Base-by-base conservation (phyloP, 768 basidiomycete species). In the Mycena vitilis region DNA sequence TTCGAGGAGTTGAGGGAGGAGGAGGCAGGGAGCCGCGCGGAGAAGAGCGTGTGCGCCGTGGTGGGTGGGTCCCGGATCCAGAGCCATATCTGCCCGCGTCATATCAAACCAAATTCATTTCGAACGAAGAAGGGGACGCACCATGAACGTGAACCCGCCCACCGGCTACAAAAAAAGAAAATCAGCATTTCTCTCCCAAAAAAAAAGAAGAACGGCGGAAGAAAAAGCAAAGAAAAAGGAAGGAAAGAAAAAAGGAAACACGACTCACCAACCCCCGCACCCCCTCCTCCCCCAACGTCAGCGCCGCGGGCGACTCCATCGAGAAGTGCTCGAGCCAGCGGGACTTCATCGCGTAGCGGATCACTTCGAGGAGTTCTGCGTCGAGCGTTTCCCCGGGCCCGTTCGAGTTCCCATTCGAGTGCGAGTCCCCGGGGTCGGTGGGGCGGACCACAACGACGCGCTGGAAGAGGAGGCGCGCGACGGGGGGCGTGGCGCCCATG, bases 241-340 rank as follows among this genome's bases (percentile, higher is more conserved):
- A 16, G 8, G 25, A 22, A 10, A 11, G 20, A 9, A n/a, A 37
- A 5, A 16, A 6, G 25, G 30, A 10, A 11, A 30, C n/a, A 15
- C 8, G n/a, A 68, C 70, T 34, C 54, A 71, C 70, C 49, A 94
- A 76, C 0, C 87, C 86, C 66, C 84, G 86, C 40, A 78, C 75
- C n/a, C 77, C 80, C n/a, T 82, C 80, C 51, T 88, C 85, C 1
- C 79, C 77, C 38, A 90, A 75, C 5, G 82, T 79, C 8, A 94
- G 70, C 11, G 86, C 79, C 4, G 91, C 86, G 7, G 80, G 76
- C 2, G 85, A 84, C 74, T 89, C 88, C 72, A 95, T 79, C 4
- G 88, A 91, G 67, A 95, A 86, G 75, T 95, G 94, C 63, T 89
- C 86, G 0, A 91, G 88, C 94, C 94, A 95, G 40, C 88, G 85